Evolutionary conservation across 805 yeast genomes (phyloP).

Genomic region (Torulaspora maleeae): DNA sequence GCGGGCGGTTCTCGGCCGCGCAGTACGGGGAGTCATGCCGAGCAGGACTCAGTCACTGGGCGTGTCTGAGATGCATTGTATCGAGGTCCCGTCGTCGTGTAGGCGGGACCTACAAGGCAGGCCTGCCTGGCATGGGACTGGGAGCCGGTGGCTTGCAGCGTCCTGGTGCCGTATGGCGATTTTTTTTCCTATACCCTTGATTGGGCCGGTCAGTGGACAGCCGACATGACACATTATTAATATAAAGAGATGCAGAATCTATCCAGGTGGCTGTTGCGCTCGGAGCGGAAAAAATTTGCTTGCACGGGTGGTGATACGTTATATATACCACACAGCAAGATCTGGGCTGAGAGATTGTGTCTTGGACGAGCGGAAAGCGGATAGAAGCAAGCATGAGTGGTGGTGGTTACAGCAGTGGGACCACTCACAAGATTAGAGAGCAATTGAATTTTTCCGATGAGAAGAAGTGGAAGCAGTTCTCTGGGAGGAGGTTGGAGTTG

Average conservation of each 20-base stretch:
- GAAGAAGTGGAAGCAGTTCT: conserved; percentile 79
- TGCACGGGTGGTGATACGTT: too few species aligned
- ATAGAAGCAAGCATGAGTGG: not conserved
- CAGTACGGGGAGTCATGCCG: not conserved
- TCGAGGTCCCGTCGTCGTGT: too few species aligned
- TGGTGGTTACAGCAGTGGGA: conserved; percentile 28
- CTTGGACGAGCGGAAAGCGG: not conserved
- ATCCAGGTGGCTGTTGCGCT: not conserved
- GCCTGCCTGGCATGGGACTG: too few species aligned
- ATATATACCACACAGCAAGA: too few species aligned
- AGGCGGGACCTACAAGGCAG: too few species aligned
- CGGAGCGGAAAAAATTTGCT: too few species aligned
- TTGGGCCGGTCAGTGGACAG: too few species aligned
- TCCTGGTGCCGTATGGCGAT: too few species aligned
- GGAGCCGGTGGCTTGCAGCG: too few species aligned
- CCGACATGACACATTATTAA: too few species aligned
- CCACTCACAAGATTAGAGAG: conserved; percentile 42
- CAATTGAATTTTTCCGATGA: conserved; percentile 76
- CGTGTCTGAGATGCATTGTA: not conserved
- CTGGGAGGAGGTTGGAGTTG: conserved; percentile 83
- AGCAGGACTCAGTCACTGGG: not conserved
- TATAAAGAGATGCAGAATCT: too few species aligned
- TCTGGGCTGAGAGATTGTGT: not conserved
- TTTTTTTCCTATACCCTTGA: too few species aligned
- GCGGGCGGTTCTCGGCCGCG: not conserved